Base-by-base conservation (phyloP, 768 basidiomycete species). In the Chiua virens region DNA sequence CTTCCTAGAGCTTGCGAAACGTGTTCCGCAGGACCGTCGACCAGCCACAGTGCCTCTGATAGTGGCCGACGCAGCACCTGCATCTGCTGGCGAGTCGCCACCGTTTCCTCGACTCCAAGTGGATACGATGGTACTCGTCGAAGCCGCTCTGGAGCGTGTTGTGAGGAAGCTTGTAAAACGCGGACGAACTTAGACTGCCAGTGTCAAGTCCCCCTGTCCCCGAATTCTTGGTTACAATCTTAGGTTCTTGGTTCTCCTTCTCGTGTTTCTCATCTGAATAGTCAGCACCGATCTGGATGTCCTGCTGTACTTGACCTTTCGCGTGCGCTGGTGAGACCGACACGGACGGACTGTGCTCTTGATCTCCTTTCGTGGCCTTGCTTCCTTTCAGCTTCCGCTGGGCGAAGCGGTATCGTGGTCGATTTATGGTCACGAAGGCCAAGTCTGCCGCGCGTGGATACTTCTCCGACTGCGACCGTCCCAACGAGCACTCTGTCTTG, bases 381-480 rank as follows among this genome's bases (percentile, higher is more conserved):
- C 14, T 22, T 15, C 14, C 53, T 17, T 59, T 61, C 13, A 50
- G 44, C 35, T 53, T 58, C 11, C 56, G 49, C 41, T 42, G 49
- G 15, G 45, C 8, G 32, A 61, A 61, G 5, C 49, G 62, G 28
- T 63, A 65, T 37, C 50, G 52, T 8, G 65, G 58, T 18, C 61
- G 52, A 22, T 56, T 32, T 35, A 62, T 46, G 0, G 65, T 65
- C 38, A 65, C 58, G 20, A 62, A 65, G 7, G 43, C 35, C 48
- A 63, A 21, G 41, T 67, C 63, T 2, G 49, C 32, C n/a, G 56
- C 20, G 20, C 51, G 56, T 15, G 65, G 55, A 20, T 62, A 52
- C 37, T 42, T 62, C 30, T 60, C 65, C 20, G 65, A 67, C 18
- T 53, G 58, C n/a, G 65, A 64, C n/a, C 65, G 58, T 34, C 48